A percentile compares a stretch with the other conserved stretches of the same genome.
Conservation (phyloP, 192 early-diverging fungal species). For the Podochytrium sp. region DNA sequence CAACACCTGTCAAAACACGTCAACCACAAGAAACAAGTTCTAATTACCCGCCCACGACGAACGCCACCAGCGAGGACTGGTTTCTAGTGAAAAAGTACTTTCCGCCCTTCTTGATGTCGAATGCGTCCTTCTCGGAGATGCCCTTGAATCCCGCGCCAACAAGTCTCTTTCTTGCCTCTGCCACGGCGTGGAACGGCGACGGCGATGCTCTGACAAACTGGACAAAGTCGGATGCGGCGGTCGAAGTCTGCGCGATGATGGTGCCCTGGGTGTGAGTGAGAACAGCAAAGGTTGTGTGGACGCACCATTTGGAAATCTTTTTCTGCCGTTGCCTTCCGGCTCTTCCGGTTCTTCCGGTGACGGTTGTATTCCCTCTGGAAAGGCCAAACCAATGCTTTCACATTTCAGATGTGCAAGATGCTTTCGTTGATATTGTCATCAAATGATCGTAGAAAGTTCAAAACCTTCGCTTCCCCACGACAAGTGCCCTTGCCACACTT, state of each 20-base stretch:
- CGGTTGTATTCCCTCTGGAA: neutral
- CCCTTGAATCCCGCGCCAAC: conserved; percentile 79
- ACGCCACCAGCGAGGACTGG: conserved; percentile 83
- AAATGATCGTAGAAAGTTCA: neutral
- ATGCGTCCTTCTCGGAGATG: conserved; percentile 83
- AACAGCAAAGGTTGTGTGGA: neutral
- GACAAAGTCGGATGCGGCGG: conserved; percentile 65
- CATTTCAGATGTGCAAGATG: neutral
- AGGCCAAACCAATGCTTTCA: neutral
- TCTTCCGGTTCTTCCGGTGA: neutral
- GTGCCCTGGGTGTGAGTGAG: too few relatives aligned
- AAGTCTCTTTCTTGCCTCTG: conserved; percentile 74
- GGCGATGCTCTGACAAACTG: conserved; percentile 90
- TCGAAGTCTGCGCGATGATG: neutral
- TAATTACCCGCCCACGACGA: conserved; percentile 81
- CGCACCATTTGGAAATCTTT: neutral
- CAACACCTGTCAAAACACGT: neutral
- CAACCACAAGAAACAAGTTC: neutral
- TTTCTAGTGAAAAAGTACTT: conserved; percentile 99
- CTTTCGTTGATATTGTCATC: neutral
- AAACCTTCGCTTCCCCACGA: neutral
- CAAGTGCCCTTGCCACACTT: neutral
- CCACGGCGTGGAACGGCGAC: conserved; percentile 96
- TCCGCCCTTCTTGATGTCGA: conserved; percentile 72
- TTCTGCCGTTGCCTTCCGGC: neutral